Conservation (phyloP, 1,284 basidiomycete genomes). For the Sanghuangporus weigelae region DNA sequence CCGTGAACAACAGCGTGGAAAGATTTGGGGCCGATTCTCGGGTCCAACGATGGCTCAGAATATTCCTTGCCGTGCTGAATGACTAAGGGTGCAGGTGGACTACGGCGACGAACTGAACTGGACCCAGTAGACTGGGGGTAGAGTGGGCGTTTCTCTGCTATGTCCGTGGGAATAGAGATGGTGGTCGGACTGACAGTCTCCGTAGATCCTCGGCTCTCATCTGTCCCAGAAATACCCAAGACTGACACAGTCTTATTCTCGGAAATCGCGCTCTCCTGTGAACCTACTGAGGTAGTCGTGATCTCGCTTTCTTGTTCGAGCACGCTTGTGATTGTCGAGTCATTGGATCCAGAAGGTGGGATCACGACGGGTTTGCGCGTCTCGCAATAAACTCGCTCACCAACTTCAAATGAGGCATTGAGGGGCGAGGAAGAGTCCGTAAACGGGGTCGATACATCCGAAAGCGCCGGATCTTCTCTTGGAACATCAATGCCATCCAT, state of each 20-base stretch:
- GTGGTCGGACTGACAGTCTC: background rate
- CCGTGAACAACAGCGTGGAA: conserved; percentile 16
- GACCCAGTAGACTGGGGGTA: background rate
- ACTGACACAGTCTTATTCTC: background rate
- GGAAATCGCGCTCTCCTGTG: background rate
- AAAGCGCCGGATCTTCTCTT: background rate
- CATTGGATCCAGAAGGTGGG: background rate
- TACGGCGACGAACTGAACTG: background rate
- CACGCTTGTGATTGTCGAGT: background rate
- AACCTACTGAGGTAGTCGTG: background rate
- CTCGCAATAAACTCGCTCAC: conserved; percentile 8
- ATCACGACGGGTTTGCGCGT: conserved; percentile 8
- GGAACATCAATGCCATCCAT: background rate
- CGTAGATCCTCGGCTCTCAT: conserved; percentile 6
- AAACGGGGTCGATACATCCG: conserved; percentile 3
- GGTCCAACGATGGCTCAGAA: conserved; percentile 10
- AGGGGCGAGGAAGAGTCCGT: conserved; percentile 6
- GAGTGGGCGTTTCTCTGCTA: background rate
- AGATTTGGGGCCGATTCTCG: conserved; percentile 13
- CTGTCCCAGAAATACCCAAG: background rate
- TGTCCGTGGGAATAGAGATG: background rate
- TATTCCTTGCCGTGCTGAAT: conserved; percentile 7
- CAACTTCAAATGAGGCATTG: conserved; percentile 8
- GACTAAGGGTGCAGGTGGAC: conserved; percentile 7
- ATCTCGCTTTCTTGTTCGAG: background rate